Evolutionary conservation across 305 asterid genomes (phyloP).

Genomic region (Rubia tinctorum): DNA sequence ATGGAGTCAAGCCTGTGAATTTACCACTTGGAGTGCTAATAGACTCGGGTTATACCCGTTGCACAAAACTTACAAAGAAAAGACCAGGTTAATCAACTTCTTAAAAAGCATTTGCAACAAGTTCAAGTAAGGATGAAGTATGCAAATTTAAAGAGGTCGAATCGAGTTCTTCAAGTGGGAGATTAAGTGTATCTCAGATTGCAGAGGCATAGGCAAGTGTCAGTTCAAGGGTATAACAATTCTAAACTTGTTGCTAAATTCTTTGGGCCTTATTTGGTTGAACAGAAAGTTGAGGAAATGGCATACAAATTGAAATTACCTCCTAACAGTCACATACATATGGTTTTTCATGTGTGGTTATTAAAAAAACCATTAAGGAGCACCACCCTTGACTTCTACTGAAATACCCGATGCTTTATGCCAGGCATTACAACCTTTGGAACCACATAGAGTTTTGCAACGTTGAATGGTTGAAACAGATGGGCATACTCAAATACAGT

Average conservation of each 20-base stretch:
- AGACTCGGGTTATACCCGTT: not conserved
- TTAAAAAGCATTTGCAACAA: not conserved
- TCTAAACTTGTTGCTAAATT: not conserved
- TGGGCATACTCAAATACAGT: too few relatives aligned
- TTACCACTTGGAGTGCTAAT: not conserved
- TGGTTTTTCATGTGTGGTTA: not conserved
- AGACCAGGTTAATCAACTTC: not conserved
- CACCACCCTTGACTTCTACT: not conserved
- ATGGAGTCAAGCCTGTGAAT: not conserved
- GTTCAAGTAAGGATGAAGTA: not conserved
- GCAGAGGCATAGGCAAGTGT: not conserved
- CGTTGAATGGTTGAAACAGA: too few relatives aligned
- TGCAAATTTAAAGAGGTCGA: not conserved
- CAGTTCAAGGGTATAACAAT: not conserved
- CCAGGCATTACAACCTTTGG: not conserved
- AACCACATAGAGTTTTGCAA: too few relatives aligned
- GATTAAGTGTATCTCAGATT: not conserved
- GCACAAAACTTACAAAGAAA: not conserved
- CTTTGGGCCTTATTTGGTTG: not conserved
- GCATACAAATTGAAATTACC: not conserved
- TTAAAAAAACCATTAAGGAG: not conserved
- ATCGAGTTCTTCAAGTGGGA: not conserved
- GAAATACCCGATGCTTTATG: not conserved
- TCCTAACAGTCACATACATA: not conserved
- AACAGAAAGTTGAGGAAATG: not conserved